Percentiles rank a stretch among this genome's conserved stretches.
These are phyloP conservation scores for Massariosphaeria phaeospora DNA, from an alignment of 495 filamentous ascomycete genomes.

Conservation along the genomic window DNA sequence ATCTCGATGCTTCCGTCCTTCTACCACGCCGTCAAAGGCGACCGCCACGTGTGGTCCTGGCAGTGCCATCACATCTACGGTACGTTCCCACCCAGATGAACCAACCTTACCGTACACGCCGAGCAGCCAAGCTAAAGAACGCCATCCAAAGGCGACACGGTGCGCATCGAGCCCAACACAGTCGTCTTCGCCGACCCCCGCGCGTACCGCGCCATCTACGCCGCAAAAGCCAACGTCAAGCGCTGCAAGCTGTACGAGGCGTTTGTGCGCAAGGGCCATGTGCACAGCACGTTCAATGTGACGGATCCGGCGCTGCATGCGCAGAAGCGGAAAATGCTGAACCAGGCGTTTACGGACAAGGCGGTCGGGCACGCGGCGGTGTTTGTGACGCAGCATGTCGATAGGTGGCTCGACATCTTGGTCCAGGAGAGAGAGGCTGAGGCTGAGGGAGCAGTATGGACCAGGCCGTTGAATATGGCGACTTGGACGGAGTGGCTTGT, in stretches of 20 bases:
- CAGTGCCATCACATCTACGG: constrained; percentile 1
- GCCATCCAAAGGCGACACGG: too few species aligned
- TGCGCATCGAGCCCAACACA: constrained; percentile 35
- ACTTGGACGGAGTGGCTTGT: constrained; percentile 59
- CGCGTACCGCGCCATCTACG: constrained; percentile 33
- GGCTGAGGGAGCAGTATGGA: too few species aligned
- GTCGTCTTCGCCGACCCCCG: constrained; percentile 30
- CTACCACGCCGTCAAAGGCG: not conserved
- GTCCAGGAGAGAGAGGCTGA: constrained; percentile 9
- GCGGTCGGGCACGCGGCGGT: constrained; percentile 13
- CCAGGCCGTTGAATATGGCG: constrained; percentile 44
- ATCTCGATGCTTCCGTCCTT: not conserved
- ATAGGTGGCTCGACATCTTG: constrained; percentile 36
- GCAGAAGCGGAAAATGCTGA: constrained; percentile 33
- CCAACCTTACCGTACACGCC: too few species aligned
- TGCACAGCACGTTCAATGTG: not conserved
- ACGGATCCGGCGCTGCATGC: constrained; percentile 34
- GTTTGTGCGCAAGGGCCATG: not conserved
- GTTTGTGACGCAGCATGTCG: constrained; percentile 32
- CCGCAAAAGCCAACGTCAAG: constrained; percentile 35
- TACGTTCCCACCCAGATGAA: too few species aligned
- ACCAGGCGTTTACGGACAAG: constrained; percentile 34
- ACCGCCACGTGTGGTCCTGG: constrained; percentile 1
- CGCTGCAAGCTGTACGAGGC: not conserved
- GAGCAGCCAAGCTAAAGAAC: too few species aligned